Evolutionary conservation across 2,329 filamentous ascomycete species (phyloP).

Genomic region (Xylaria digitata): DNA sequence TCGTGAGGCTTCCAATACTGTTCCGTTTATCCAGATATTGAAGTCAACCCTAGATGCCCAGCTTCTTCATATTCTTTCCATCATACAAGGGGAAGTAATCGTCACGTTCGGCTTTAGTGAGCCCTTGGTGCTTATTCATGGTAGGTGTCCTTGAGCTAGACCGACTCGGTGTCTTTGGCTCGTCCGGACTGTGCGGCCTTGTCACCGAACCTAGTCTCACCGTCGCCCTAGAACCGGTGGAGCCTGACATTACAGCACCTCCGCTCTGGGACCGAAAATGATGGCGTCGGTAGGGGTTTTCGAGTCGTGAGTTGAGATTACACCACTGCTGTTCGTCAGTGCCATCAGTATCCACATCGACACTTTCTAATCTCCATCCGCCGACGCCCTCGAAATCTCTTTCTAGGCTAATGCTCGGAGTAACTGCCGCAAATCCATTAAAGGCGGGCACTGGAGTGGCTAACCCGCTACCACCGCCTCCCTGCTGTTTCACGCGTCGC

Average conservation of each 20-base stretch:
- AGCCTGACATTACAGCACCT: conserved; percentile 40
- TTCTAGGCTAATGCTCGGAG: conserved; percentile 62
- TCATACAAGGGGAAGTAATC: conserved; percentile 57
- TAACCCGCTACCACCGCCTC: conserved; percentile 44
- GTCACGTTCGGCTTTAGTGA: conserved; percentile 52
- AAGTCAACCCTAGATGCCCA: conserved; percentile 17
- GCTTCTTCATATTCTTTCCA: conserved; percentile 35
- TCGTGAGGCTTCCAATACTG: not conserved
- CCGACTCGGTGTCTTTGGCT: conserved; percentile 58
- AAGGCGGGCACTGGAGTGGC: conserved; percentile 41
- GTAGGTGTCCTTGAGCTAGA: conserved; percentile 63
- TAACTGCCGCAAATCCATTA: conserved; percentile 53
- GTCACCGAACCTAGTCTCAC: conserved; percentile 38
- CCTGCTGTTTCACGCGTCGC: conserved; percentile 40
- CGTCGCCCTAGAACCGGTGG: conserved; percentile 37
- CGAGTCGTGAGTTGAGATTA: conserved; percentile 49
- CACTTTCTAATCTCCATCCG: conserved; percentile 62
- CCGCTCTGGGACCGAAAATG: conserved; percentile 49
- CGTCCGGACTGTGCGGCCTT: conserved; percentile 48
- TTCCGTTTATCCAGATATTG: not conserved
- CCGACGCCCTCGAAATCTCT: conserved; percentile 70
- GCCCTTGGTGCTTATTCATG: conserved; percentile 42
- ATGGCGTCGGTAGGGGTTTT: conserved; percentile 47
- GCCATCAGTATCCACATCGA: conserved; percentile 41
- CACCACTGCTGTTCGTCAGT: conserved; percentile 56